Evolutionary conservation across 2,329 filamentous ascomycete genomes (phyloP), one percentile per base, ranked within the genome.

Genomic region (Hortaea werneckii): DNA sequence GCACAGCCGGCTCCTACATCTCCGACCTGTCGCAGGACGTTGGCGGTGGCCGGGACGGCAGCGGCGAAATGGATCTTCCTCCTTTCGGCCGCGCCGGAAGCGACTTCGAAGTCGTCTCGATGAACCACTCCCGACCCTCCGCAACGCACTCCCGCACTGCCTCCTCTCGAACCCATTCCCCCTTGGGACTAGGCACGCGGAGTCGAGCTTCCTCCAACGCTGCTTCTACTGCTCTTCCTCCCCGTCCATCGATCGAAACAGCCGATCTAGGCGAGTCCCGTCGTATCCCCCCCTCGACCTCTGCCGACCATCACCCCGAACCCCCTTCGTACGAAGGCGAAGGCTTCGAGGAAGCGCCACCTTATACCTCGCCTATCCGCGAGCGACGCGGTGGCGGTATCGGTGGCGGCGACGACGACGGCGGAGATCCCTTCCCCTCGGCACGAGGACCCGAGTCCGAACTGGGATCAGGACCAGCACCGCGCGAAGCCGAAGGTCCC

Each of bases 271-370:
- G 55, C 6, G 57, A 59, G 11, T 50, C 49, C 11, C 53, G 49
- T 1, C 20, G 20, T 20, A 20, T 20, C 20, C 20, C 20, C n/a
- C 20, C 20, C 20, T 20, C 20, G 20, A 20, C 20, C 20, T 20
- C 20, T 20, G 2, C 20, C 20, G 59, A 63, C 11, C 62, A 62
- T 12, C 42, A 52, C 35, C 49, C 53, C 20, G 61, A 64, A 38
- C 63, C 63, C 27, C 63, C 64, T 26, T 55, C 56, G 2, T 66
- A 66, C 41, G 61, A 64, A 29, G 49, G 50, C 29, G 54, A 54
- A 28, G 62, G 60, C 3, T 65, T 62, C 43, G 70, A 72, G 49
- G 68, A 73, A 40, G 70, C 71, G n/a, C 71, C 71, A 12, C 69
- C 67, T 4, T 74, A 74, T 45, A 65, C 66, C 34, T 71, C 67